These are phyloP conservation scores for Casaregolazyma suthepensis DNA, from an alignment of 1,139 yeast genomes.

Conservation along the genomic window DNA sequence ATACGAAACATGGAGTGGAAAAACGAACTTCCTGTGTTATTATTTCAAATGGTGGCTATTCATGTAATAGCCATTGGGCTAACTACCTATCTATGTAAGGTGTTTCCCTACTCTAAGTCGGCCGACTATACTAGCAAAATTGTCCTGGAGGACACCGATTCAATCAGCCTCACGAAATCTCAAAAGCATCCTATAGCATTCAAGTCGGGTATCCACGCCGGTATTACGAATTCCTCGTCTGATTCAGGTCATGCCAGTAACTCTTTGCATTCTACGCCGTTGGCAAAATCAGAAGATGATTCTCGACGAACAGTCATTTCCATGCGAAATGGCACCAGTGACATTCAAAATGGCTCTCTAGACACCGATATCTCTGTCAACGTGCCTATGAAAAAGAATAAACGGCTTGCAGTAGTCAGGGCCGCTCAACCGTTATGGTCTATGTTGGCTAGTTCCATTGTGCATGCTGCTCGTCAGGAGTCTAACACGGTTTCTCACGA, in stretches of 20 bases:
- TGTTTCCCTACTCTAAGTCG: constrained; percentile 21
- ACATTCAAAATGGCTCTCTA: constrained; percentile 5
- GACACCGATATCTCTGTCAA: constrained; percentile 21
- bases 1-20: constrained; percentile 26
- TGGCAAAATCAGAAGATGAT: constrained; percentile 3
- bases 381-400: constrained; percentile 21
- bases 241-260: background rate
- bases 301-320: constrained; percentile 9
- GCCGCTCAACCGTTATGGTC: constrained; percentile 35
- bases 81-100: constrained; percentile 24
- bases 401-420: constrained; percentile 25
- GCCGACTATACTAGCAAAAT: constrained; percentile 10
- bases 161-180: background rate
- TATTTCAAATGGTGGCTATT: constrained; percentile 26
- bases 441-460: constrained; percentile 32
- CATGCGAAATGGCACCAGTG: constrained; percentile 4
- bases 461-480: constrained; percentile 33
- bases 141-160: constrained; percentile 10
- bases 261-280: background rate
- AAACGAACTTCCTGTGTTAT: constrained; percentile 25
- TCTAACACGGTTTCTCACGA: constrained; percentile 10
- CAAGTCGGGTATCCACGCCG: background rate
- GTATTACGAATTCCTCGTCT: background rate
- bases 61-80: constrained; percentile 28
- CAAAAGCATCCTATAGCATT: background rate